Evolutionary conservation across 208 protist species (phyloP), one percentile per base, ranked within the genome.

Genomic region (Trypanosomatidae sp.): DNA sequence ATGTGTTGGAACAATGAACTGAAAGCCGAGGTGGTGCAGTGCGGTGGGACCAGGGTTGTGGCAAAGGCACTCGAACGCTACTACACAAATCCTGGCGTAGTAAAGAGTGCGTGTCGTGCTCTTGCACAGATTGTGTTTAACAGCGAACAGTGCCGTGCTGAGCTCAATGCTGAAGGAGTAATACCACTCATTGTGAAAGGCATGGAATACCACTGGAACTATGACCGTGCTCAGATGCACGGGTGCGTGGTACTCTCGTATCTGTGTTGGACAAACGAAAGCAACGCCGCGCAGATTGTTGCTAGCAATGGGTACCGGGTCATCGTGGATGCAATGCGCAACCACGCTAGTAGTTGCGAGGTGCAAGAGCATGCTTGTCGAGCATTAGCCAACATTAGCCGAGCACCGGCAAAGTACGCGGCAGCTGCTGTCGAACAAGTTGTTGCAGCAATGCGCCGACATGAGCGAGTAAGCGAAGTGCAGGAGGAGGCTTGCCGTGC

Each of bases 1-100:
- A 88, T 94, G 79, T 91, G 82, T 63, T 94, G 87, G 83, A 92
- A 91, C 60, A 78, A 60, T 52, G 80, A 92, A 38, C 64, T 92
- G 19, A 94, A 94, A 59, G 69, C 79, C 6, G 87, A 92, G 22
- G 78, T 94, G 3, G 79, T 92, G 46, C 70, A 69, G 0, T 53
- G 76, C 0, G 80, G 72, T 21, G 87, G 82, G 3, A 72, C 91
- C 33, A 48, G 81, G 44, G 64, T 85, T 24, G 86, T 94, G 43
- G 85, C 88, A 68, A 76, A 67, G 33, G 78, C 82, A 10, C 56
- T 94, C 24, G 68, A 76, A 32, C 61, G 86, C 39, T 69, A 90
- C 53, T 85, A 82, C 53, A 80, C 65, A 13, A 88, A 66, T 62
- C 54, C 66, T 41, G 82, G 82, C 4, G 52, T 94, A 18, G 79